A percentile compares a stretch with the other conserved stretches of the same genome.
Evolutionary conservation across 176 grass and related monocot genomes (phyloP).

Genomic region (Chrysopogon serrulatus): DNA sequence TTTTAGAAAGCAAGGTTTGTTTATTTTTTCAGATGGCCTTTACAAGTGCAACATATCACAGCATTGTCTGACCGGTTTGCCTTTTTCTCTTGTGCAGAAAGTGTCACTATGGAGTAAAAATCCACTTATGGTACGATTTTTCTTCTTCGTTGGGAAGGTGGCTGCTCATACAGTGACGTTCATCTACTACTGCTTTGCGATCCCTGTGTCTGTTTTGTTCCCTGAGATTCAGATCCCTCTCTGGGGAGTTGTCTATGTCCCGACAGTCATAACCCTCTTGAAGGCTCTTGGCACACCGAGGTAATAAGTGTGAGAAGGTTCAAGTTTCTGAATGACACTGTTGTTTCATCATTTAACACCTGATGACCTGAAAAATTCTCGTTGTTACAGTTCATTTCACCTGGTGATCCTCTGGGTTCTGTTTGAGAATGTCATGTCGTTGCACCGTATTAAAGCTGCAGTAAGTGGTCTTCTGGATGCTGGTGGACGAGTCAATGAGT

Average conservation of each 20-base stretch:
- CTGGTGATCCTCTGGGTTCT: slow-evolving; percentile 82
- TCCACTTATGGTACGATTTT: slow-evolving; percentile 81
- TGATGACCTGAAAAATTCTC: background rate
- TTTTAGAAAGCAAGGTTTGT: slow-evolving; percentile 65
- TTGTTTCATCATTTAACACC: background rate
- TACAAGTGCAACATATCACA: background rate
- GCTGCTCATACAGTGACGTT: slow-evolving; percentile 85
- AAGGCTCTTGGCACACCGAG: slow-evolving; percentile 81
- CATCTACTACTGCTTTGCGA: slow-evolving; percentile 74
- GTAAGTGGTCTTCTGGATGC: slow-evolving; percentile 64
- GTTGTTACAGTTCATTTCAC: slow-evolving; percentile 75
- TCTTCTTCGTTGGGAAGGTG: slow-evolving; percentile 89
- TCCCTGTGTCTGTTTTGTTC: slow-evolving; percentile 69
- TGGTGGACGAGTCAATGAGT: slow-evolving; percentile 85
- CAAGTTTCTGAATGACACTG: background rate
- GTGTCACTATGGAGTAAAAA: slow-evolving; percentile 59
- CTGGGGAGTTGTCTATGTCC: slow-evolving; percentile 84
- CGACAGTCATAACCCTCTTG: slow-evolving; percentile 77
- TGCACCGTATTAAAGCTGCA: slow-evolving; percentile 73
- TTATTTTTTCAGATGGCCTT: background rate
- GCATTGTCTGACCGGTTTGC: background rate
- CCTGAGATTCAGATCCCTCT: slow-evolving; percentile 72
- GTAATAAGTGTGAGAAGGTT: slow-evolving; percentile 25
- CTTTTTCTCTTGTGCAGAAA: slow-evolving; percentile 45
- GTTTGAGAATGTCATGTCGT: slow-evolving; percentile 94